Base-by-base conservation (phyloP, 2,329 filamentous ascomycete species). In the Venturia carpophila region DNA sequence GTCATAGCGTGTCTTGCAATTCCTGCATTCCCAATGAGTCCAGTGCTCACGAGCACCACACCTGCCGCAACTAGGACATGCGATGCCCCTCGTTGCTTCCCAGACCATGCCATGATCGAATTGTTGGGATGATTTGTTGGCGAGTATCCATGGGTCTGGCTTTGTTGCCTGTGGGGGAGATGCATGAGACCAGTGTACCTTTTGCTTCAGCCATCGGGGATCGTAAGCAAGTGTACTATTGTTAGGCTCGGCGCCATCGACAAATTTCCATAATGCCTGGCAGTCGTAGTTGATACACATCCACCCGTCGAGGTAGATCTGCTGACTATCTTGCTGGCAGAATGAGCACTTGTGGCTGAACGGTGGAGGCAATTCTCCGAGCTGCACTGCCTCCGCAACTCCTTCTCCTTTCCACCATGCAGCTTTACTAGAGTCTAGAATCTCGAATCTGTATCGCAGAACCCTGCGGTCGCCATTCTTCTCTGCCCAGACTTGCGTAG, bases 401-500 rank as follows among this genome's bases (percentile, higher is more conserved):
- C 61, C 70, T 63, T 74, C 73, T 0, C 78, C 72, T 5, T 78
- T 74, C 85, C 86, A 90, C 86, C 84, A 90, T 42, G 84, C 85
- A 27, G 75, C 75, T 13, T 75, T 73, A 0, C 71, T 66, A 0
- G 81, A 71, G 19, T 86, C 73, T 0, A 89, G 74, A 67, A 88
- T 88, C 71, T 92, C 86, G 3, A 91, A 81, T 0, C 88, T 83
- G 34, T 88, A 79, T 68, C 84, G 85, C 69, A 83, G 81, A 0
- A 80, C 78, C 0, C 72, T 74, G 6, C 72, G 77, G 0, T 77
- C 72, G 0, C 75, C 67, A 5, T 76, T 76, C 66, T 79, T 81
- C 69, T 92, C 89, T 13, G 75, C 78, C 89, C 89, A 92, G 0
- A 91, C 78, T 61, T 87, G 78, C 0, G 87, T 88, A 15, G 89